Conservation (phyloP, 768 basidiomycete genomes). For the Amanita polypyramis region DNA sequence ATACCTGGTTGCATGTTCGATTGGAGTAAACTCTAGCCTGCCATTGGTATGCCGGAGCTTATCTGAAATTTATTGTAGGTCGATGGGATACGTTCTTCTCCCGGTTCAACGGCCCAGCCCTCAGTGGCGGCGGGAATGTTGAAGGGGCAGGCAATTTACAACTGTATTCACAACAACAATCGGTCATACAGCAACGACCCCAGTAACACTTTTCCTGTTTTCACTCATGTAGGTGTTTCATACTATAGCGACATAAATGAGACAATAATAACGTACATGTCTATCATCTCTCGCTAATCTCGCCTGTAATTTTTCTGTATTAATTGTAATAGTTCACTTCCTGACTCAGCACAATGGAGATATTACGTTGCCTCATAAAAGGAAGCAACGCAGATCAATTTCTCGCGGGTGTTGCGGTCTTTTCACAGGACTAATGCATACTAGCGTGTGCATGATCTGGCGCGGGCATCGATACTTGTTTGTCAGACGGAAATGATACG, state of each 20-base stretch:
- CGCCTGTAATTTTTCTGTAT: not conserved
- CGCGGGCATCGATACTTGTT: too few relatives aligned
- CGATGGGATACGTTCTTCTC: constrained; percentile 82
- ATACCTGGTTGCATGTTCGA: constrained; percentile 83
- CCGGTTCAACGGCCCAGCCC: constrained; percentile 31
- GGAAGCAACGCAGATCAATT: not conserved
- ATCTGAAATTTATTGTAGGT: constrained; percentile 27
- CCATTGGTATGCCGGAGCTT: not conserved
- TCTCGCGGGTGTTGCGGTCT: not conserved
- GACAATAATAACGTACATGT: not conserved
- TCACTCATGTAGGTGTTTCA: not conserved
- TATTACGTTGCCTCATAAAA: not conserved
- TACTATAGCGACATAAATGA: not conserved
- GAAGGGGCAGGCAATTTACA: constrained; percentile 21
- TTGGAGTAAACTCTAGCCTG: constrained; percentile 46
- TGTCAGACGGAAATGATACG: not conserved
- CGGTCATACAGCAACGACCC: constrained; percentile 14
- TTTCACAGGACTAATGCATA: not conserved
- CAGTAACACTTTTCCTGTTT: constrained; percentile 8
- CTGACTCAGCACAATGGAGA: not conserved
- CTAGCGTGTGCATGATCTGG: not conserved
- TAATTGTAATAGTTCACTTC: not conserved
- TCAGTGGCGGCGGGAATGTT: constrained; percentile 24
- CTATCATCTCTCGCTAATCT: not conserved
- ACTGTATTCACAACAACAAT: constrained; percentile 15